A percentile compares a stretch with the other conserved stretches of the same genome.
Conservation (phyloP, 2,329 filamentous ascomycete genomes). For the Colletotrichum aenigma region DNA sequence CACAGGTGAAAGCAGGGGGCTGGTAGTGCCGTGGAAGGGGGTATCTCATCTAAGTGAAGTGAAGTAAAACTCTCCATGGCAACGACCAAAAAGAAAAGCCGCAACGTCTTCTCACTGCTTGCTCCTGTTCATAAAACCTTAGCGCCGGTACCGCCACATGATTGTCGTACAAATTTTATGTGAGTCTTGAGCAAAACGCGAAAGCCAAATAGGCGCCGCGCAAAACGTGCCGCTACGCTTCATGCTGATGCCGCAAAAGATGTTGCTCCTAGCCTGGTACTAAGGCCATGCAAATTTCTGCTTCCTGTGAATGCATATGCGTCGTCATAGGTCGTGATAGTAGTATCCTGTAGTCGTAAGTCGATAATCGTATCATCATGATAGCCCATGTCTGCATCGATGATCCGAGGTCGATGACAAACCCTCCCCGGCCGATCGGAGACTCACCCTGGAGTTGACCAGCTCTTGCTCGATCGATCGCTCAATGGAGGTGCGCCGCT, state of each 20-base stretch:
- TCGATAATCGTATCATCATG: background rate
- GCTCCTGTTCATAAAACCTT: background rate
- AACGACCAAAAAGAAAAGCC: background rate
- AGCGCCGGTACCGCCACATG: background rate
- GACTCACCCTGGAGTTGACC: slow-evolving; percentile 33
- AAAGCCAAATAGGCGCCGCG: background rate
- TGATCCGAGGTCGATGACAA: background rate
- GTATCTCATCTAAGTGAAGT: slow-evolving; percentile 46
- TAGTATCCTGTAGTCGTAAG: slow-evolving; percentile 1
- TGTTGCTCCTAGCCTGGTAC: background rate
- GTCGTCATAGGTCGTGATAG: background rate
- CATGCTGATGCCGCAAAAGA: background rate
- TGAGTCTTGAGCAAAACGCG: background rate
- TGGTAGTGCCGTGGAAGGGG: slow-evolving; percentile 28
- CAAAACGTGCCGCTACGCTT: background rate
- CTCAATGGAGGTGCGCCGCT: slow-evolving; percentile 67
- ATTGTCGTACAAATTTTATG: background rate
- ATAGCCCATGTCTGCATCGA: background rate
- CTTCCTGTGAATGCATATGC: background rate
- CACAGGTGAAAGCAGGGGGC: slow-evolving; percentile 15
- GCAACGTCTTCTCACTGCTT: background rate
- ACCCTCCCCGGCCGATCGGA: slow-evolving; percentile 25
- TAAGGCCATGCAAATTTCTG: background rate
- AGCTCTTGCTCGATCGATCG: slow-evolving; percentile 47
- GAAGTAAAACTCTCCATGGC: slow-evolving; percentile 15